A percentile compares a stretch with the other conserved stretches of the same genome.
These are phyloP conservation scores for Cydonia oblonga DNA, from an alignment of 331 rosid species.

Conservation along the genomic window DNA sequence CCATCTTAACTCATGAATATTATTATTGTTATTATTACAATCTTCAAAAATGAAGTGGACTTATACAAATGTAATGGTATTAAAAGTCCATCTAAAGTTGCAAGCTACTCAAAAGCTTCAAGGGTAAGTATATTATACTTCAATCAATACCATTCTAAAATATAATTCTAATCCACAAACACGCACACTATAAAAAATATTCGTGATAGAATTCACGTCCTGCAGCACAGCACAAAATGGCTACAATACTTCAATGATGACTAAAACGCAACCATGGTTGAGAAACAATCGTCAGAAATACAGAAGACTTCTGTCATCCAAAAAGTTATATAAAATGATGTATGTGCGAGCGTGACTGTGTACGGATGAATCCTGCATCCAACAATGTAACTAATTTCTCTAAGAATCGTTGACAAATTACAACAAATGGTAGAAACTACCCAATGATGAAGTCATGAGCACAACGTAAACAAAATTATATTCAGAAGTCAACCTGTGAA, in stretches of 20 bases:
- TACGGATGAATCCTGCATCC: neutral
- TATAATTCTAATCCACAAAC: neutral
- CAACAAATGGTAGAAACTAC: neutral
- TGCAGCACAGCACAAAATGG: neutral
- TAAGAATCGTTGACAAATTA: neutral
- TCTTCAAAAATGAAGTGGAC: neutral
- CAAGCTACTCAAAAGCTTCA: neutral
- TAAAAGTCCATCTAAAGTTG: neutral
- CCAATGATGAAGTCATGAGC: neutral
- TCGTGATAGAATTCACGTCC: neutral
- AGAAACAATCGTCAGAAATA: neutral
- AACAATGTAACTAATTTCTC: neutral
- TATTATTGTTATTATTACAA: neutral
- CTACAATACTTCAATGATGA: neutral
- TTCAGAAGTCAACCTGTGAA: constrained; percentile 54
- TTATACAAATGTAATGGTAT: neutral
- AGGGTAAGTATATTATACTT: neutral
- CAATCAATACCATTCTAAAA: neutral
- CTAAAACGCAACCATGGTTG: neutral
- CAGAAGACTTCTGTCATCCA: neutral
- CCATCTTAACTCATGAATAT: neutral
- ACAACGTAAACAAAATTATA: neutral
- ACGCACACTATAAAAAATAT: neutral
- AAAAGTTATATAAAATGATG: neutral
- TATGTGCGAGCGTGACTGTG: neutral